These are phyloP conservation scores for Nakaseomyces uthaithaninus DNA, from an alignment of 1,139 yeast genomes.

Conservation along the genomic window DNA sequence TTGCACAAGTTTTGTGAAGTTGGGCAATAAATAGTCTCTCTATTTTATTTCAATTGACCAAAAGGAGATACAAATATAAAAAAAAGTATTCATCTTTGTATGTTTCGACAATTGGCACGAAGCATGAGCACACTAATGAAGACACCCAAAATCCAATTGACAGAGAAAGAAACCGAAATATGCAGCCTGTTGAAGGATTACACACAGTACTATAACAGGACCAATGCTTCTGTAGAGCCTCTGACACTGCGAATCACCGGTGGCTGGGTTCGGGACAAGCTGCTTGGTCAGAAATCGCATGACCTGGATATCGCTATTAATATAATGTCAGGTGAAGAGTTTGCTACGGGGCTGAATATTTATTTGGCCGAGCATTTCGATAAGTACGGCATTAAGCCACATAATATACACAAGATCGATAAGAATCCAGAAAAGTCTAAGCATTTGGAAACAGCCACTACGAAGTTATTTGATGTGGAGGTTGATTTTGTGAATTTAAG, in stretches of 20 bases:
- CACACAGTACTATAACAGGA: conserved; percentile 19
- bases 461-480: conserved; percentile 70
- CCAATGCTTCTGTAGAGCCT: conserved; percentile 10
- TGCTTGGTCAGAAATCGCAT: conserved; percentile 68
- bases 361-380: conserved; percentile 38
- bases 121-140: neutral
- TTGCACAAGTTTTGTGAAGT: no score
- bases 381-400: conserved; percentile 40
- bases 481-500: conserved; percentile 89
- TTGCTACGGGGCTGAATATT: conserved; percentile 58
- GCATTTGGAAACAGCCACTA: conserved; percentile 94
- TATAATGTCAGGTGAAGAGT: conserved; percentile 72
- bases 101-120: neutral
- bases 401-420: conserved; percentile 67
- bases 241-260: conserved; percentile 79
- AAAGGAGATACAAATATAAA: no score
- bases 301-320: conserved; percentile 92
- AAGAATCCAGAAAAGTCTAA: conserved; percentile 92
- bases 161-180: conserved; percentile 21
- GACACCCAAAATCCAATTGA: conserved; percentile 11
- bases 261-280: conserved; percentile 97
- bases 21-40: no score
- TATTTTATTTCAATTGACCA: no score
- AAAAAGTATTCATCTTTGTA: no score
- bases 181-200: conserved; percentile 28